Evolutionary conservation across 1,284 basidiomycete genomes (phyloP), one percentile per base, ranked within the genome.

Genomic region (Apiotrichum porosum): DNA sequence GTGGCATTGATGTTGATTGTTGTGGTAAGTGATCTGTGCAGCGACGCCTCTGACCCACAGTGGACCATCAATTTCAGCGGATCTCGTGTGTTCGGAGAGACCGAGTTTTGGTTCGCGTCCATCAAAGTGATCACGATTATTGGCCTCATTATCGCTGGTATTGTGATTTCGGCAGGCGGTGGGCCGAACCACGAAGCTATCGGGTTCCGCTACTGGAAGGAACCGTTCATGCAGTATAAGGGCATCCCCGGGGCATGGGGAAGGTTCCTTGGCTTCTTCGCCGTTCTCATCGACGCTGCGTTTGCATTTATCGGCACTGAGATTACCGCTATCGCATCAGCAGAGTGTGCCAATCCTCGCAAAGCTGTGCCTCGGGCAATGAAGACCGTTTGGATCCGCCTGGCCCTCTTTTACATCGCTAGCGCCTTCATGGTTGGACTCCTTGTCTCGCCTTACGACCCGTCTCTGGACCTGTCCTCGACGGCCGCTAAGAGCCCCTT

Each of bases 41-140:
- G 17, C 5, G 32, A 9, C 12, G 32, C 6, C 33, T 18, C 15
- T 5, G 13, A n/a, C 34, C 21, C 10, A 13, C 9, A 47, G 42
- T 31, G 47, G 23, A 12, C 30, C 26, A 70, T 77, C 69, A 78
- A 78, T 62, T 43, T 52, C 36, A 21, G 37, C 8, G 50, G 47
- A 19, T 42, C 47, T 14, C 46, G 40, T 17, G 60, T 58, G 14
- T 75, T 68, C 44, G 73, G 70, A 17, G 73, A 75, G 48, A 55
- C 44, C 33, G 73, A 75, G 56, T 74, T 74, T 61, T 71, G 65
- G 62, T 68, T 68, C 60, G 44, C 79, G 10, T 85, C 84, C 6
- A 84, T 88, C 71, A 88, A 89, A 72, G 83, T 89, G 19, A 72
- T 88, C 45, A 87, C 85, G 3, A 85, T 88, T 57, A 76, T 77